phyloP scores from a whole-genome alignment of 495 filamentous ascomycete species.

The Penicillium pancosmium region DNA sequence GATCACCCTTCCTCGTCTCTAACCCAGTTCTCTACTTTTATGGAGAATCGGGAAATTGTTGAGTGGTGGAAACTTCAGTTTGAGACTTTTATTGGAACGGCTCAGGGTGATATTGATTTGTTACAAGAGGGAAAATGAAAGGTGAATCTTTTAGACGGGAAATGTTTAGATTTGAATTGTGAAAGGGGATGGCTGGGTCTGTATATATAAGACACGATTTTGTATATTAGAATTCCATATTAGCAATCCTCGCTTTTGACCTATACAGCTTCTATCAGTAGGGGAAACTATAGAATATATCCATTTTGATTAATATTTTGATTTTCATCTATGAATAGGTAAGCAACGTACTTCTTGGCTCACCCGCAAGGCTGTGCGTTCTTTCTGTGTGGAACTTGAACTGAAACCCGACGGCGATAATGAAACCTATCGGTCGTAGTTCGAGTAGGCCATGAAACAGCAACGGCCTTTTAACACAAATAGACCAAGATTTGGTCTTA shows the following conservation, averaged over 20 bases:
- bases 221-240: background rate
- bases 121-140: background rate
- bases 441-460: no score
- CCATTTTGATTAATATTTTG: background rate
- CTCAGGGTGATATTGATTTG: background rate
- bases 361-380: background rate
- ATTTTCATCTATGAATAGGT: background rate
- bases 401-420: background rate
- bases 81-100: constrained; percentile 1
- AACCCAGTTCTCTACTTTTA: background rate
- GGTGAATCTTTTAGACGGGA: background rate
- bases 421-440: background rate
- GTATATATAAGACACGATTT: background rate
- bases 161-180: background rate
- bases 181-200: background rate
- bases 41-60: background rate
- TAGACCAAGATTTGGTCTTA: no score
- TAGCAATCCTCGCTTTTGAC: background rate
- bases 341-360: background rate
- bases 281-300: background rate
- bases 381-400: background rate
- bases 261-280: background rate
- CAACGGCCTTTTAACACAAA: no score
- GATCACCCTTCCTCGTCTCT: background rate
- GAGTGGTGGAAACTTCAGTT: constrained; percentile 2